Base-by-base conservation (phyloP, 129 eudicot species). In the Flaveria bidentis region DNA sequence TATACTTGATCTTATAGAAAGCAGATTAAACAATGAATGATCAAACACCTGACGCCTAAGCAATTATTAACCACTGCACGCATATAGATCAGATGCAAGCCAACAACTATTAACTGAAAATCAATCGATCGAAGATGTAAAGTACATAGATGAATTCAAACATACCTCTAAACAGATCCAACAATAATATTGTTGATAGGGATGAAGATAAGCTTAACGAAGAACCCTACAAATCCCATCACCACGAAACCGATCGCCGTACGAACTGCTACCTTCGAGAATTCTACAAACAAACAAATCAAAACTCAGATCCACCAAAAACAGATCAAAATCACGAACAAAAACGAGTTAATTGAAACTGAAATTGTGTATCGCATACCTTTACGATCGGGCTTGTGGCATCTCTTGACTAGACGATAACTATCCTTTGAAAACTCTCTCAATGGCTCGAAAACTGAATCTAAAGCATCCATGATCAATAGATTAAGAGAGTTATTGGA, bases 221-320 rank as follows among this genome's bases (percentile, higher is more conserved):
- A 93, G 62, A 93, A 93, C 12, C 98, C 98, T 4, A 93, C 98
- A 18, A 93, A 93, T 74, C 98, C 98, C 98, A 93, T 93, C 85
- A 93, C 98, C 22, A 90, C 98, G 77, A 93, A 93, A 10, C 98
- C 98, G 23, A 93, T 88, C 39, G 98, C 98, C 4, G 97, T 90
- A 81, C 98, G 92, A 23, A 89, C 81, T 23, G 98, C 98, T 26
- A 93, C 98, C 85, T 93, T 93, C 15, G 98, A 85, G 86, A 93
- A 93, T 79, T 93, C 98, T 93, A 53, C 65, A 39, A 26, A 77
- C 51, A 72, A 26, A 18, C 26, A 1, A 55, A 26, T 67, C 20
- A 45, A 74, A 15, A 64, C 2, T 73, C 1, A 78, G 50, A 78
- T 47, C 80, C 39, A 26, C 1, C 7, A 18, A 61, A 39, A 49